Evolutionary conservation across 2,329 filamentous ascomycete species (phyloP), one percentile per base, ranked within the genome.

Genomic region (Phyllosticta citrichinensis): DNA sequence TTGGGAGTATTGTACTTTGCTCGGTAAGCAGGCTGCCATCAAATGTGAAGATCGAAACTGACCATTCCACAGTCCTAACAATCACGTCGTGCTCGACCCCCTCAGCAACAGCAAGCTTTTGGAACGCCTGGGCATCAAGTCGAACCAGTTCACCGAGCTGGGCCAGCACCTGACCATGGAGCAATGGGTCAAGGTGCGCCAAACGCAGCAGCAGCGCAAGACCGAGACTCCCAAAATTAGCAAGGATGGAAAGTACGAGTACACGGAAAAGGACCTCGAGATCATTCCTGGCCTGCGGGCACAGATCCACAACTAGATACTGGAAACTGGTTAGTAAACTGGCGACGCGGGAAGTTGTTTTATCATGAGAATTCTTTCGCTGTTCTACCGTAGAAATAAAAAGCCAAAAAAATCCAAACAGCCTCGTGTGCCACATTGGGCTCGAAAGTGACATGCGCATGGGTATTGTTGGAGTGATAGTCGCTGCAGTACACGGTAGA

Each of bases 1-100:
- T 71, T 81, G 0, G 80, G 80, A 0, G 66, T 82, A 4, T 65
- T 82, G 47, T 82, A 81, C 63, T 81, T 82, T 68, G 77, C 79
- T 1, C 76, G 80, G 67, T 77, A 66, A 73, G 61, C 69, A 65
- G 10, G 50, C 17, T 14, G 5, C 10, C 12, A 25, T 14, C 4
- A 20, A 5, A 30, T 4, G 5, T 2, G 14, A 20, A 22, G 11
- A 54, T 14, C n/a, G 27, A 30, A n/a, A 62, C 27, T 2, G 30
- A 19, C 20, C 50, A 22, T 52, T n/a, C 20, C n/a, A 17, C 10
- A 66, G 71, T 14, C 73, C 73, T 4, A 72, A 75, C 63, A 74
- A 75, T 62, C 70, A 75, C 55, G 70, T 71, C 0, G 65, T 72
- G n/a, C 59, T 76, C 22, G 66, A 73, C 33, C 72, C 73, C 0